Conservation (phyloP, 2,329 filamentous ascomycete species). For the Ciborinia camelliae region DNA sequence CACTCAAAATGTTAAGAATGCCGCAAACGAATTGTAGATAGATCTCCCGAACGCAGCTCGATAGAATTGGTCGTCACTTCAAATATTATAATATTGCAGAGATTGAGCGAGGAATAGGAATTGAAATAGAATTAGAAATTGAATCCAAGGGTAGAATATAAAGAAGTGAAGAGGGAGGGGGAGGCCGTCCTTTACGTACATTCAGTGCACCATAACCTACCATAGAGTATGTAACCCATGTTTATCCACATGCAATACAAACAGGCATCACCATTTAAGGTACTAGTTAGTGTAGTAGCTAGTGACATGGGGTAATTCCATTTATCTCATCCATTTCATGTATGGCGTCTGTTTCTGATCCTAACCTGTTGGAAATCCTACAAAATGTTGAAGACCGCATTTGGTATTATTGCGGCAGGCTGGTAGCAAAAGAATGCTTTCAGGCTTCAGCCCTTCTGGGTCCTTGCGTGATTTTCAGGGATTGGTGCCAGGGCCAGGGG, state of each 20-base stretch:
- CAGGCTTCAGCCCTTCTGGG: slow-evolving; percentile 13
- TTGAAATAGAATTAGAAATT: too few species aligned
- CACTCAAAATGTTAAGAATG: slow-evolving; percentile 7
- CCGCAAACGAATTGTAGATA: background rate
- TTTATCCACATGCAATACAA: background rate
- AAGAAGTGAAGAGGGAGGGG: background rate
- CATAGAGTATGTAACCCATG: background rate
- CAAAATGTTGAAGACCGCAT: background rate
- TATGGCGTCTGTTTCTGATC: background rate
- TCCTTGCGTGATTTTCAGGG: slow-evolving; percentile 7
- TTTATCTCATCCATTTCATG: background rate
- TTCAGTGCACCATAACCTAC: background rate
- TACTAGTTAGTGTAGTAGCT: too few species aligned
- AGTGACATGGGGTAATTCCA: background rate
- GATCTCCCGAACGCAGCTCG: background rate
- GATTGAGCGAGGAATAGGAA: background rate
- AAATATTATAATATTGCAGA: background rate
- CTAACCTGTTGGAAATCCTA: slow-evolving; percentile 1
- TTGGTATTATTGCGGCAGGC: too few species aligned
- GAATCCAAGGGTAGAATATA: background rate
- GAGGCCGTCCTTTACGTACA: background rate
- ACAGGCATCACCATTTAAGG: background rate
- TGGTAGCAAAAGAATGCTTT: background rate
- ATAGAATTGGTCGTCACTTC: background rate
- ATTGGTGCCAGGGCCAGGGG: too few species aligned